These are phyloP conservation scores for Mucor plumbeus DNA, from an alignment of 371 early-diverging fungal genomes.

Conservation along the genomic window DNA sequence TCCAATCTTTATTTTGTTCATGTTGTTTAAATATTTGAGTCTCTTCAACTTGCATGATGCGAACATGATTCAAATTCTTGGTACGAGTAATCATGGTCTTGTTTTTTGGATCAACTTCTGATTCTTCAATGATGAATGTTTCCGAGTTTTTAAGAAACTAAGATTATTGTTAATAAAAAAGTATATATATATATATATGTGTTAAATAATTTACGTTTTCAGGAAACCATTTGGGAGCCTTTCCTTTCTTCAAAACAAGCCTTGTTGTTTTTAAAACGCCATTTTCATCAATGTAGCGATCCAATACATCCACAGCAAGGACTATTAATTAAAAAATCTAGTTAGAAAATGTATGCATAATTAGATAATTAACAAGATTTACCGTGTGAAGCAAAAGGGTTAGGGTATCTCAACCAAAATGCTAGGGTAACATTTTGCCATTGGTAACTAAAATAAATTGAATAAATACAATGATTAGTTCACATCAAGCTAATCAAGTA, in stretches of 20 bases:
- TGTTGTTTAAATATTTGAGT: conserved; percentile 76
- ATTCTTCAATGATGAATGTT: conserved; percentile 86
- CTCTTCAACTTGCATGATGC: conserved; percentile 93
- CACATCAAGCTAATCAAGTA: neutral
- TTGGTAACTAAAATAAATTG: conserved; percentile 55
- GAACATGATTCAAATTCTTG: conserved; percentile 89
- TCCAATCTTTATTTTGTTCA: conserved; percentile 63
- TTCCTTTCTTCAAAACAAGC: conserved; percentile 87
- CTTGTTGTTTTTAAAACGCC: conserved; percentile 88
- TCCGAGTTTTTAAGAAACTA: conserved; percentile 77
- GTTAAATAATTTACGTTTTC: conserved; percentile 33
- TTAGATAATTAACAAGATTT: conserved; percentile 2
- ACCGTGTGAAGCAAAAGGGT: conserved; percentile 96
- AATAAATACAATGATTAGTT: neutral
- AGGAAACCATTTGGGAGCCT: conserved; percentile 88
- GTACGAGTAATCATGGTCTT: conserved; percentile 84
- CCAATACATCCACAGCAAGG: conserved; percentile 88
- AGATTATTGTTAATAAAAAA: neutral
- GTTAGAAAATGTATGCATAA: neutral
- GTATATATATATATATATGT: neutral
- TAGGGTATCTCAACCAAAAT: conserved; percentile 94
- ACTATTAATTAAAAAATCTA: conserved; percentile 39
- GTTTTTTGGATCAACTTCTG: conserved; percentile 79
- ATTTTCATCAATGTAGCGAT: conserved; percentile 81
- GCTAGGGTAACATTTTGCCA: conserved; percentile 90